Conservation (phyloP, 805 yeast genomes). For the Candida piceae region DNA sequence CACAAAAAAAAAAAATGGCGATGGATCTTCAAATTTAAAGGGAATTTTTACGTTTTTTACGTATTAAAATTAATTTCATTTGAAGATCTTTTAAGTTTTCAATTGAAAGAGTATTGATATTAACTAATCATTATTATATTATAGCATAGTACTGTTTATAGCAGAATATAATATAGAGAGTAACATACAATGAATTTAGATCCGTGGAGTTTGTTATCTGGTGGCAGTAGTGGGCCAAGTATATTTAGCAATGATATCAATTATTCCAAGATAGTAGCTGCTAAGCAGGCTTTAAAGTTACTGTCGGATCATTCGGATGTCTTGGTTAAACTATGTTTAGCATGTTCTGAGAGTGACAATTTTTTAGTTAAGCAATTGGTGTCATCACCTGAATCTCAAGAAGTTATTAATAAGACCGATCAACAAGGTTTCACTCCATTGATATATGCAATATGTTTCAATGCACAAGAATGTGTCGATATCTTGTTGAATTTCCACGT, state of each 20-base stretch:
- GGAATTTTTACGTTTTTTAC: too few species aligned
- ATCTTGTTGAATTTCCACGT: constrained; percentile 38
- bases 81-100: too few species aligned
- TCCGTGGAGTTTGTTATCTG: constrained; percentile 29
- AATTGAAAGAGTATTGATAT: too few species aligned
- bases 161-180: too few species aligned
- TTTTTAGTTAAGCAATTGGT: constrained; percentile 25
- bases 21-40: too few species aligned
- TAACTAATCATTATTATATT: too few species aligned
- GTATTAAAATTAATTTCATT: too few species aligned
- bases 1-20: too few species aligned
- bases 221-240: constrained; percentile 15
- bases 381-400: constrained; percentile 13
- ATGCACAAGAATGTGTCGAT: constrained; percentile 44
- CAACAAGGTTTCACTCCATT: constrained; percentile 41
- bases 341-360: constrained; percentile 35
- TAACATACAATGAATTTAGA: constrained; percentile 17
- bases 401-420: constrained; percentile 26
- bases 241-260: constrained; percentile 24
- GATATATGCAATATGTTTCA: constrained; percentile 52
- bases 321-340: constrained; percentile 32
- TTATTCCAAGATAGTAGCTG: constrained; percentile 30
- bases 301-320: constrained; percentile 26
- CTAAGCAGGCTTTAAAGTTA: constrained; percentile 31
- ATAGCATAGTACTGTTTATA: too few species aligned